Percentiles rank a stretch among this genome's conserved stretches.
These are phyloP conservation scores for Phytophthora cryptogea DNA, from an alignment of 352 stramenopile species.

Conservation along the genomic window DNA sequence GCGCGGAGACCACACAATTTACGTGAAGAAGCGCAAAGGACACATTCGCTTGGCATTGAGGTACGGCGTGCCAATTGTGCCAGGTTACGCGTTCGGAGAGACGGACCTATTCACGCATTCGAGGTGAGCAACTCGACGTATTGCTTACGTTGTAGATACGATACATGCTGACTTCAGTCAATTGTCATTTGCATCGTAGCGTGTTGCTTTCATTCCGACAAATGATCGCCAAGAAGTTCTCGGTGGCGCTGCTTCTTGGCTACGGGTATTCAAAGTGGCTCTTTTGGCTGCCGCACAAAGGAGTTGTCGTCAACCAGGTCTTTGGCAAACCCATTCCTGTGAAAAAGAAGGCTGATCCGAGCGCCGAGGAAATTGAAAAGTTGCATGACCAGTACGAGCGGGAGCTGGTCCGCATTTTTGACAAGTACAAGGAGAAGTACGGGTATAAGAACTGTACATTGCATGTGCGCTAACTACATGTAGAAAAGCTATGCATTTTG, in stretches of 20 bases:
- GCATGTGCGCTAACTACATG: constrained; percentile 54
- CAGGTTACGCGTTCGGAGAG: constrained; percentile 82
- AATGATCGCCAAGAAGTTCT: constrained; percentile 70
- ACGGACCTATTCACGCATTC: constrained; percentile 86
- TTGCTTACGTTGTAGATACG: background rate
- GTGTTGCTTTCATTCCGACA: constrained; percentile 73
- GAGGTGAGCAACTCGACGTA: constrained; percentile 33
- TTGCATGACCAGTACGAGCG: constrained; percentile 68
- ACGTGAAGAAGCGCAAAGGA: constrained; percentile 84
- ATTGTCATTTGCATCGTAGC: constrained; percentile 25
- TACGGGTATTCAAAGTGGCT: constrained; percentile 63
- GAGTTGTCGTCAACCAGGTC: constrained; percentile 67
- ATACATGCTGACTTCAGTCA: background rate
- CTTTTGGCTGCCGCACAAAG: constrained; percentile 62
- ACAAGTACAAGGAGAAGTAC: constrained; percentile 86
- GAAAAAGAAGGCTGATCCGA: constrained; percentile 62
- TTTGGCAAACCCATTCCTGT: constrained; percentile 76
- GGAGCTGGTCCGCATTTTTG: constrained; percentile 78
- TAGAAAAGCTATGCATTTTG: constrained; percentile 22
- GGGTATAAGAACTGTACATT: constrained; percentile 62
- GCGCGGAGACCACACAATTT: constrained; percentile 72
- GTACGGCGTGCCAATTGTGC: constrained; percentile 76
- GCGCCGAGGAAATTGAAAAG: constrained; percentile 63
- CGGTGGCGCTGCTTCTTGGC: constrained; percentile 60
- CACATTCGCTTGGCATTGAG: constrained; percentile 79